phyloP scores from a whole-genome alignment of 2,329 filamentous ascomycete species.

The Alternaria sp. region DNA sequence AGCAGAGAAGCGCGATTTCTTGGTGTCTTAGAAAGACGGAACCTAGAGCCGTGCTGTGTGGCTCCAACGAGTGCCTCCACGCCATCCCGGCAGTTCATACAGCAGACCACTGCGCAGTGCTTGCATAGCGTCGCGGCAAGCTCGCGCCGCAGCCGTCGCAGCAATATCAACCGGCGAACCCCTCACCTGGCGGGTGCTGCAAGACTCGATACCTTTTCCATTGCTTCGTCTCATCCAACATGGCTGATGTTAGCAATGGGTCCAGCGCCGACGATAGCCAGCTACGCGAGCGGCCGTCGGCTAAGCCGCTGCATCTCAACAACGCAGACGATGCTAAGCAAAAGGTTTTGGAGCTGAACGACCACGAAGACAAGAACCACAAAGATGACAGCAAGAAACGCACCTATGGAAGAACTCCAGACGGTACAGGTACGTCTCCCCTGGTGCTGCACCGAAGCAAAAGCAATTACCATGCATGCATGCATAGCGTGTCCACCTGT shows the following conservation, averaged over 20 bases:
- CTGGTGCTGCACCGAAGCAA: not conserved
- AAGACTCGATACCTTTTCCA: constrained; percentile 20
- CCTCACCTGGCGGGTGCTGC: constrained; percentile 18
- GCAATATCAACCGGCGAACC: constrained; percentile 26
- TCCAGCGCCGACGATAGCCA: constrained; percentile 36
- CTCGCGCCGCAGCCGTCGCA: constrained; percentile 26
- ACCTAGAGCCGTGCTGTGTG: not conserved
- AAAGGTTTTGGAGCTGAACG: constrained; percentile 58
- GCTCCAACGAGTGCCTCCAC: constrained; percentile 17
- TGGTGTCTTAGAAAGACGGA: not conserved
- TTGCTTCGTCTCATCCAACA: constrained; percentile 23
- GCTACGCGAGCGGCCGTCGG: constrained; percentile 37
- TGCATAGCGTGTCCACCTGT: not conserved
- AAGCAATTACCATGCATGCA: constrained; percentile 1
- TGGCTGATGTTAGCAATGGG: constrained; percentile 32
- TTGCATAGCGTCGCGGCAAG: constrained; percentile 36
- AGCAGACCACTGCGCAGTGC: constrained; percentile 28
- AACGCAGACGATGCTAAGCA: constrained; percentile 51
- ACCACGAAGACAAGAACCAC: constrained; percentile 54
- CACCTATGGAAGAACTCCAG: constrained; percentile 89
- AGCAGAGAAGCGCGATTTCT: not conserved
- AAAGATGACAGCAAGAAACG: constrained; percentile 67
- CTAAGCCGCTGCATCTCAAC: constrained; percentile 37
- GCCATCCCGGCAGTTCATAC: constrained; percentile 25
- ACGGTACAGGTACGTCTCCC: constrained; percentile 77